Percentiles rank a stretch among this genome's conserved stretches.
Conservation (phyloP, 2,329 filamentous ascomycete genomes). For the Pyrenophora tritici-repentis region DNA sequence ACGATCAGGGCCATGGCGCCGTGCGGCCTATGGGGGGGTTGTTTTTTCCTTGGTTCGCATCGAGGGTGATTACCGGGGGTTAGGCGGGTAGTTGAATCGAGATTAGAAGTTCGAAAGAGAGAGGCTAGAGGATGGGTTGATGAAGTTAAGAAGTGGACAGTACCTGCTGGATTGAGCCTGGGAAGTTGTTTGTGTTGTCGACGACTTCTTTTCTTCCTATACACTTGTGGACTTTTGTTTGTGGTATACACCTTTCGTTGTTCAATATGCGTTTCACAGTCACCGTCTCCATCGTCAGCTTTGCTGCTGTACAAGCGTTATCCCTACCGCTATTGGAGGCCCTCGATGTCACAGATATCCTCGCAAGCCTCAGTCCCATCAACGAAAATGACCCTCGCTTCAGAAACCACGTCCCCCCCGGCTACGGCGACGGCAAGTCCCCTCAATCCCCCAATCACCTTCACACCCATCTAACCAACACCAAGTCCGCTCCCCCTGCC, state of each 20-base stretch:
- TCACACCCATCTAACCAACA: neutral
- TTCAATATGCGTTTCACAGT: neutral
- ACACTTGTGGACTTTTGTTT: neutral
- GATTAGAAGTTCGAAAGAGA: too few relatives aligned
- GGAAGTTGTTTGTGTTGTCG: neutral
- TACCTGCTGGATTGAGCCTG: too few relatives aligned
- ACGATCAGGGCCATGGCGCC: neutral
- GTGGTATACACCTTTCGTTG: neutral
- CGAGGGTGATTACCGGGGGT: too few relatives aligned
- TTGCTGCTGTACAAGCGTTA: slow-evolving; percentile 5
- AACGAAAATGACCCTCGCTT: slow-evolving; percentile 19
- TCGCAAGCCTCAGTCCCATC: slow-evolving; percentile 16
- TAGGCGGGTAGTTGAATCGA: too few relatives aligned
- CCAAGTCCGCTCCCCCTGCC: slow-evolving; percentile 23
- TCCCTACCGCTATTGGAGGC: slow-evolving; percentile 2
- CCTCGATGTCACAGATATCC: slow-evolving; percentile 8
- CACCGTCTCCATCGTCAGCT: neutral
- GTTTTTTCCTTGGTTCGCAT: too few relatives aligned
- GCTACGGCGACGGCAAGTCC: slow-evolving; percentile 16
- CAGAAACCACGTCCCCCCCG: slow-evolving; percentile 13
- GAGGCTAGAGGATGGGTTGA: too few relatives aligned
- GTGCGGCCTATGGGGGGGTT: neutral
- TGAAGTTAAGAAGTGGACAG: too few relatives aligned
- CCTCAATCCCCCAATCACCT: neutral
- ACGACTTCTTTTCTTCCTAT: neutral